Base-by-base conservation (phyloP, 306 rosid species). In the Pueraria montana region DNA sequence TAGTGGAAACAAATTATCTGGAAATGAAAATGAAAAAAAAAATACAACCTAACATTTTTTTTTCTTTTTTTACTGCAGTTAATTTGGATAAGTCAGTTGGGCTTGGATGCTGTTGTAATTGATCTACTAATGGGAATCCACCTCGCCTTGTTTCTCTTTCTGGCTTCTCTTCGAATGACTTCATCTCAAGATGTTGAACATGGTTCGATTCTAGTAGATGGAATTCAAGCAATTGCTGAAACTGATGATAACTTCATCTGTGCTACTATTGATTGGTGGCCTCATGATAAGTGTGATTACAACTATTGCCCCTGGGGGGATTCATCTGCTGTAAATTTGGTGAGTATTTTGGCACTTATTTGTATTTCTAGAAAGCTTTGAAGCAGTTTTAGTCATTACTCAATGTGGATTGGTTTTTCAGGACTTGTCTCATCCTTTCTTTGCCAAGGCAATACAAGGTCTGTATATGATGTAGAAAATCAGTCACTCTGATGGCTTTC, bases 241-340 rank as follows among this genome's bases (percentile, higher is more conserved):
- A 85, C 84, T 62, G 99, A 94, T 86, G 89, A 88, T 26, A 91
- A 90, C 79, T 96, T 87, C 68, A 80, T 96, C 58, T 96, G 99
- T 90, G 99, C 99, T 64, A 96, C 99, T 71, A 81, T 96, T 85
- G 99, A 96, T 91, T 96, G 97, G 99, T 96, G 99, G 99, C 94
- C 94, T 80, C 91, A 87, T 71, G 94, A 92, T 36, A 96, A 96
- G 85, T 96, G 99, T 38, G 84, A 92, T 86, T 96, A 96, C 85
- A 87, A 85, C 84, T 87, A 88, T 26, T 96, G 99, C 83, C 95
- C 98, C 5, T 96, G 99, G 99, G 97, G 92, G 23, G 27, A 88
- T 74, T 74, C 99, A 21, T 94, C 99, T 61, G 89, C 70, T 5
- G 42, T 27, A 26, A 96, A 94, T 83, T 66, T 96, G 94, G 99